Evolutionary conservation across 352 stramenopile species (phyloP), one percentile per base, ranked within the genome.

Genomic region (Phytophthora pinifolia): DNA sequence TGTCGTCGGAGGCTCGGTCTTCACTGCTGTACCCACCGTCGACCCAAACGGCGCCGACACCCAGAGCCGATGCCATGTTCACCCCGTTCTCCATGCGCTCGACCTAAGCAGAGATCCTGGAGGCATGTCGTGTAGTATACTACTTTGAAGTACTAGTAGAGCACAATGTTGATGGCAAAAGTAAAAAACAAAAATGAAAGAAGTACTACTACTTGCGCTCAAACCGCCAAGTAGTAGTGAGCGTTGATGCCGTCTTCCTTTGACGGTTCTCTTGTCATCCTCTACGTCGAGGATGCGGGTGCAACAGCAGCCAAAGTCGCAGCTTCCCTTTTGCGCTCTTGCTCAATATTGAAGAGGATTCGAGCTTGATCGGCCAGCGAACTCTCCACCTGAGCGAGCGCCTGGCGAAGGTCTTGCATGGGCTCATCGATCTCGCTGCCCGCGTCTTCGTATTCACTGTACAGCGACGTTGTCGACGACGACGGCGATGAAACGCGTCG

Each of bases 291-390:
- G 12, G 57, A 34, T 62, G 22, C 38, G 8, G 32, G 32, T 22
- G 27, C 46, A 29, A 22, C 42, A 18, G 46, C 31, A 3, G 30
- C 27, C 31, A n/a, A 37, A 15, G 33, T 27, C 17, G 32, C 30
- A 8, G 37, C 45, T 12, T 78, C 29, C 25, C 65, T 62, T n/a
- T 74, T 64, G 30, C 60, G 70, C 31, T 83, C 68, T 29, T 68
- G 67, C 36, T 79, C 58, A 46, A 86, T 67, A 9, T 51, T 65
- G 29, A 72, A 72, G 1, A 88, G 61, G 8, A 88, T 48, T 52
- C 72, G 60, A 33, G 72, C 73, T 51, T 88, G 73, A 52, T 78
- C 70, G 7, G 73, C 78, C 33, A 88, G 67, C 8, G 78, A 74
- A 44, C 61, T 74, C 55, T 85, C 68, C 4, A 85, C 74, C 42